Conservation (phyloP, 2,329 filamentous ascomycete species). For the Coniochaeta sp. region DNA sequence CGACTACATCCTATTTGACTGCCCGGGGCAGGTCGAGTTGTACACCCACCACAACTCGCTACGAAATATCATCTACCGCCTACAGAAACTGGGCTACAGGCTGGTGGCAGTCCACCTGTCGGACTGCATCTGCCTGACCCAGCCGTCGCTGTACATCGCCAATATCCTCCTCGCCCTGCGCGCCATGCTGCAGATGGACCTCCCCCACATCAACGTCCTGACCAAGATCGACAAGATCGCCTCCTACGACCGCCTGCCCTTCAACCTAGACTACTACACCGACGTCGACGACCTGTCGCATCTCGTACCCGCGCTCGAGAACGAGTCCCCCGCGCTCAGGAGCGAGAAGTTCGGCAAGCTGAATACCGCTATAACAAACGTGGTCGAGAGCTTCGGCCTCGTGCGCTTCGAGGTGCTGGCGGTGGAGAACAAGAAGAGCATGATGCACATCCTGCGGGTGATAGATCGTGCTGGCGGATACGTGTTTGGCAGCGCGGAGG, state of each 20-base stretch:
- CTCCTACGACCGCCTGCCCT: constrained; percentile 78
- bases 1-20: constrained; percentile 93
- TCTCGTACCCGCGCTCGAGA: constrained; percentile 71
- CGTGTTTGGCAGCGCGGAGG: constrained; percentile 83
- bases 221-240: constrained; percentile 96
- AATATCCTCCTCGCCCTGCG: constrained; percentile 88
- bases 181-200: constrained; percentile 97
- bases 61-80: constrained; percentile 81
- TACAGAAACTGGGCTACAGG: constrained; percentile 88
- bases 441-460: constrained; percentile 84
- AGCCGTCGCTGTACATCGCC: constrained; percentile 91
- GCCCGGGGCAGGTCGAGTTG: constrained; percentile 92
- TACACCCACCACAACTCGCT: constrained; percentile 93
- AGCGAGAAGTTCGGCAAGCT: constrained; percentile 74
- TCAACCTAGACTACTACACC: constrained; percentile 96
- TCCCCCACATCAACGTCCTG: constrained; percentile 90
- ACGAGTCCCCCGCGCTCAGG: constrained; percentile 64
- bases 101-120: constrained; percentile 89
- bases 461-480: constrained; percentile 93
- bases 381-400: constrained; percentile 85
- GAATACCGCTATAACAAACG: constrained; percentile 77
- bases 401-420: constrained; percentile 90
- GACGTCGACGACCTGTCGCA: constrained; percentile 91
- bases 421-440: constrained; percentile 93
- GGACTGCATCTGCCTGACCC: constrained; percentile 87